Percentiles rank a stretch among this genome's conserved stretches.
phyloP scores from a whole-genome alignment of 2,329 filamentous ascomycete genomes.

The Diaporthe amygdali region DNA sequence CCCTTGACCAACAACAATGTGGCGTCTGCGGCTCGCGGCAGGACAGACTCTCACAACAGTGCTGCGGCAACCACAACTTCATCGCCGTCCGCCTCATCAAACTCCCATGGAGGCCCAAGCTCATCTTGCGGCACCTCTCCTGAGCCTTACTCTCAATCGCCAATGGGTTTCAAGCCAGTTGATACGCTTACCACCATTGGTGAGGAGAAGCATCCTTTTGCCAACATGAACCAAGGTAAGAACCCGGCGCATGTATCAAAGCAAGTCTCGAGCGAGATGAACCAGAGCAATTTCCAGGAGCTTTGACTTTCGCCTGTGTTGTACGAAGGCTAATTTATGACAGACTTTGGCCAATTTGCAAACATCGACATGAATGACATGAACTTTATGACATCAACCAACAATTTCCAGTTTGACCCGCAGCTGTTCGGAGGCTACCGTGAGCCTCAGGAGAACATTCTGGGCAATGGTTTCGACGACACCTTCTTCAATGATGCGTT shows the following conservation, averaged over 20 bases:
- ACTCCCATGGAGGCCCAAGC: conserved; percentile 62
- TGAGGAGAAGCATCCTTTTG: conserved; percentile 61
- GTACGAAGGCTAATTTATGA: conserved; percentile 24
- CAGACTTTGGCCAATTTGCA: conserved; percentile 44
- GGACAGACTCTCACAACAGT: conserved; percentile 57
- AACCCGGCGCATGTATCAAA: not conserved
- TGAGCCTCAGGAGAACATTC: conserved; percentile 83
- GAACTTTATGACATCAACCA: conserved; percentile 79
- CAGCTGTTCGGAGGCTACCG: conserved; percentile 91
- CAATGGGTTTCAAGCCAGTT: conserved; percentile 66
- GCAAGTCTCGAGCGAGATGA: not conserved
- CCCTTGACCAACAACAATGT: conserved; percentile 49
- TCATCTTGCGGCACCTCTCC: conserved; percentile 80
- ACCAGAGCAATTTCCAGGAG: not conserved
- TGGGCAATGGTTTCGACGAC: conserved; percentile 75
- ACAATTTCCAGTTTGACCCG: conserved; percentile 86
- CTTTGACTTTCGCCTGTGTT: not conserved
- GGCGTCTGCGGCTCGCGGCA: conserved; percentile 52
- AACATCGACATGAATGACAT: conserved; percentile 61
- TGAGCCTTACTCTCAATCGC: conserved; percentile 76
- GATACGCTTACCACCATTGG: conserved; percentile 70
- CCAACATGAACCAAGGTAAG: conserved; percentile 49
- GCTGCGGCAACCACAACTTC: conserved; percentile 61
- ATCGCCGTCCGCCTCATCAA: conserved; percentile 68
- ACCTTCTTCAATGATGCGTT: conserved; percentile 77